These are phyloP conservation scores for Pilatotrama ljubarskyi DNA, from an alignment of 768 basidiomycete species.

Conservation along the genomic window DNA sequence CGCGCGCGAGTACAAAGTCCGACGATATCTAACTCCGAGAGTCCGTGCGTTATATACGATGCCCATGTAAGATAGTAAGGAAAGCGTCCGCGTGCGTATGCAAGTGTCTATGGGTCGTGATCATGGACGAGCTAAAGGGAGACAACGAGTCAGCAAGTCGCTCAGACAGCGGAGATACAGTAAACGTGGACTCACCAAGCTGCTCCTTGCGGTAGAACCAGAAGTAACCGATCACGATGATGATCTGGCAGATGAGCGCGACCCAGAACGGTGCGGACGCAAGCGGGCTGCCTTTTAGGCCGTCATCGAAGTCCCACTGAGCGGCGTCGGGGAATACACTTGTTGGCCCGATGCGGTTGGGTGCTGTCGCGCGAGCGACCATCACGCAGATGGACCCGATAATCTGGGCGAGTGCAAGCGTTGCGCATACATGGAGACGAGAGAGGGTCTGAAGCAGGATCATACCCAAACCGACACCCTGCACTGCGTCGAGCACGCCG, in stretches of 20 bases:
- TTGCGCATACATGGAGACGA: constrained; percentile 91
- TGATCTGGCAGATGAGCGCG: constrained; percentile 72
- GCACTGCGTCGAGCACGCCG: constrained; percentile 90
- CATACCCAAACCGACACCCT: constrained; percentile 93
- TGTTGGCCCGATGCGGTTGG: constrained; percentile 84
- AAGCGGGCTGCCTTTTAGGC: constrained; percentile 76
- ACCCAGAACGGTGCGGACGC: constrained; percentile 87
- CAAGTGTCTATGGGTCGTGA: constrained; percentile 29
- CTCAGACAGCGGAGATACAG: not conserved
- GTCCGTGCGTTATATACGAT: constrained; percentile 26
- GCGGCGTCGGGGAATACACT: constrained; percentile 92
- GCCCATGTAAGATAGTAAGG: constrained; percentile 29
- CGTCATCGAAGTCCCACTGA: constrained; percentile 83
- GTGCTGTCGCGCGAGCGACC: constrained; percentile 88
- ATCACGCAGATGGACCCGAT: constrained; percentile 91
- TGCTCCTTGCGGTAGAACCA: constrained; percentile 98
- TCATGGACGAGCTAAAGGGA: constrained; percentile 35
- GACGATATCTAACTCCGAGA: constrained; percentile 25
- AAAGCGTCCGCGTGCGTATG: constrained; percentile 27
- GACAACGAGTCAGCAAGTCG: not conserved
- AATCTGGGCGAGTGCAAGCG: constrained; percentile 86
- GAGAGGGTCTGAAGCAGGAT: constrained; percentile 86
- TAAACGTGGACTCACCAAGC: constrained; percentile 52
- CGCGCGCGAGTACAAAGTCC: constrained; percentile 31
- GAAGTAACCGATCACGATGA: constrained; percentile 91